Evolutionary conservation across 1,139 yeast species (phyloP).

Genomic region (Blastobotrys apis): DNA sequence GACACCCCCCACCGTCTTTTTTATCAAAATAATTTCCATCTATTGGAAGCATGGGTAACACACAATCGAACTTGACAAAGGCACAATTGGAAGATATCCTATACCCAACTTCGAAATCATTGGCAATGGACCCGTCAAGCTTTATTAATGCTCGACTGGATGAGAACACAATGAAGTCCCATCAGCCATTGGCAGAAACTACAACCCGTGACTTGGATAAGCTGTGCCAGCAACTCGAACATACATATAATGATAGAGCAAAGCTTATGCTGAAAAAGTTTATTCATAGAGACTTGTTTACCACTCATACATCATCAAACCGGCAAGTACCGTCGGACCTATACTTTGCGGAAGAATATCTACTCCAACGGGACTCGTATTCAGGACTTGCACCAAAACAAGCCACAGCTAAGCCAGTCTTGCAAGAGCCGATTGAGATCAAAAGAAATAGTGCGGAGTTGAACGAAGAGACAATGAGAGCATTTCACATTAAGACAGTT

Average conservation of each 20-base stretch:
- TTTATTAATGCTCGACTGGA: background rate
- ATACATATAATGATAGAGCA: background rate
- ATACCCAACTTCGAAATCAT: conserved; percentile 4
- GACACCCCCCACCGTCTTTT: no score
- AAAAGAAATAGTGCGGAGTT: background rate
- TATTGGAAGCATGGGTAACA: conserved; percentile 8
- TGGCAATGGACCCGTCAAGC: background rate
- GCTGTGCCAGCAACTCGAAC: background rate
- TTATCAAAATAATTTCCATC: no score
- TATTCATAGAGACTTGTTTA: conserved; percentile 33
- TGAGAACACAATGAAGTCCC: background rate
- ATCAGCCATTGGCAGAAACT: background rate
- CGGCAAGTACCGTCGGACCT: conserved; percentile 19
- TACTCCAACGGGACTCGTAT: conserved; percentile 24
- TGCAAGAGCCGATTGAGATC: background rate
- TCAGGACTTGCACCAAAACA: background rate
- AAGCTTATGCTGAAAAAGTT: conserved; percentile 22
- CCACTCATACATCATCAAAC: conserved; percentile 23
- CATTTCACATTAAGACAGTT: conserved; percentile 4
- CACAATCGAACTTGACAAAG: background rate
- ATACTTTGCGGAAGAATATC: conserved; percentile 26
- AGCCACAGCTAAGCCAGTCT: no score
- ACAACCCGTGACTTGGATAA: background rate
- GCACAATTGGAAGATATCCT: conserved; percentile 3
- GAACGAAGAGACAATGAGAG: conserved; percentile 9